phyloP scores from a whole-genome alignment of 495 filamentous ascomycete genomes.

The Neurospora terricola region DNA sequence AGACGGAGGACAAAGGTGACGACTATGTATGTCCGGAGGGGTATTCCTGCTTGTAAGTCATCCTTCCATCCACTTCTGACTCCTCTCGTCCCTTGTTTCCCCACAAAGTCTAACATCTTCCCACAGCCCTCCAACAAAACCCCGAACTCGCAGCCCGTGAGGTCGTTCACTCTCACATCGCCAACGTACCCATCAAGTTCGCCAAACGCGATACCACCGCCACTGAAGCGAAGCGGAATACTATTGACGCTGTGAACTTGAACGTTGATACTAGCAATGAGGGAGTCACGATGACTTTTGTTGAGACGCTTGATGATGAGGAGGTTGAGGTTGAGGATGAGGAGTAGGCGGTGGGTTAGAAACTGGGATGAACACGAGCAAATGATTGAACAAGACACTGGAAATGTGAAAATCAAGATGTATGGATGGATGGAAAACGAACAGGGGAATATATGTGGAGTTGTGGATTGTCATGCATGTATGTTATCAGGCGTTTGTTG shows the following conservation, averaged over 20 bases:
- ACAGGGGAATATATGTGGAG: background rate
- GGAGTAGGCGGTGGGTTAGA: background rate
- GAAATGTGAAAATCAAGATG: background rate
- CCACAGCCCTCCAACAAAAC: constrained; percentile 26
- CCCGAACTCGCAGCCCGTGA: constrained; percentile 18
- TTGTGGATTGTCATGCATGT: background rate
- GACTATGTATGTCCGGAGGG: constrained; percentile 39
- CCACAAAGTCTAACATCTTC: background rate
- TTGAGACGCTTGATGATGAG: constrained; percentile 33
- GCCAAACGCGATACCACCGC: constrained; percentile 17
- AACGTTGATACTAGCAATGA: constrained; percentile 34
- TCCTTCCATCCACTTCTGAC: background rate
- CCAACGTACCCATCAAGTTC: constrained; percentile 8
- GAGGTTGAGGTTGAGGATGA: constrained; percentile 25
- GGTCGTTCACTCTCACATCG: constrained; percentile 14
- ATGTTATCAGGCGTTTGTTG: background rate
- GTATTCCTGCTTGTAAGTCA: constrained; percentile 32
- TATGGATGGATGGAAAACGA: background rate
- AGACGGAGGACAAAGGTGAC: constrained; percentile 35
- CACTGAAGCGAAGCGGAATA: background rate
- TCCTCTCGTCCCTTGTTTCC: background rate
- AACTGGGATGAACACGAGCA: background rate
- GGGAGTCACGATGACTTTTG: constrained; percentile 41
- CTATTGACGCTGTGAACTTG: constrained; percentile 37
- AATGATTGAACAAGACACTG: background rate